Evolutionary conservation across 2,329 filamentous ascomycete genomes (phyloP).

Genomic region (Penicillium glabrum): DNA sequence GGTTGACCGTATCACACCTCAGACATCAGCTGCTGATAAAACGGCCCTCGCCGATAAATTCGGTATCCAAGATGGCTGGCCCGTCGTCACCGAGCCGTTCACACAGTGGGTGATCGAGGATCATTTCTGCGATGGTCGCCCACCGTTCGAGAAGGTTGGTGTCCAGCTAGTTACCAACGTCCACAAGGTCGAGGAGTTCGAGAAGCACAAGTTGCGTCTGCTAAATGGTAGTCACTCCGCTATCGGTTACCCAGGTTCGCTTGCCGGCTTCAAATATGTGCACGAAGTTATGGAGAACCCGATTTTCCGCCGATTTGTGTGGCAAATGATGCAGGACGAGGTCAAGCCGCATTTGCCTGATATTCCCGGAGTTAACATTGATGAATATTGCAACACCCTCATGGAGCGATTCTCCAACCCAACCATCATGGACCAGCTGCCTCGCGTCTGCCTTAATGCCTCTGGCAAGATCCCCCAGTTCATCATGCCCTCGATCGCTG

Average conservation of each 20-base stretch:
- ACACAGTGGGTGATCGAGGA: conserved; percentile 59
- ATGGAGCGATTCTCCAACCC: conserved; percentile 59
- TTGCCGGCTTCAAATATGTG: conserved; percentile 56
- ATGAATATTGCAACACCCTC: conserved; percentile 54
- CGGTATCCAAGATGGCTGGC: conserved; percentile 53
- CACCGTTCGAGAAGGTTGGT: conserved; percentile 54
- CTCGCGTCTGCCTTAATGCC: conserved; percentile 52
- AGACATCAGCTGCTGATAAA: conserved; percentile 50
- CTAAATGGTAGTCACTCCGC: conserved; percentile 56
- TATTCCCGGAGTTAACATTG: conserved; percentile 53
- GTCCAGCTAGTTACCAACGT: conserved; percentile 54
- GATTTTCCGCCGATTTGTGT: conserved; percentile 49
- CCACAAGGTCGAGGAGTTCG: conserved; percentile 55
- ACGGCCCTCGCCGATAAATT: conserved; percentile 45
- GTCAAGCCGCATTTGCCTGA: conserved; percentile 54
- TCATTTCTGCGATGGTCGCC: conserved; percentile 53
- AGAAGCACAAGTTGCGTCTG: conserved; percentile 58
- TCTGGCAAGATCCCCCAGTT: conserved; percentile 56
- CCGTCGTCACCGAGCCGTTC: conserved; percentile 57
- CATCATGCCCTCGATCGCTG: conserved; percentile 41
- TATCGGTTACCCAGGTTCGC: conserved; percentile 52
- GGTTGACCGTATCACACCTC: conserved; percentile 58
- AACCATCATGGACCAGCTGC: conserved; percentile 57
- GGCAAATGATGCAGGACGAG: conserved; percentile 58
- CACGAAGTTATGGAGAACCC: conserved; percentile 56